Base-by-base conservation (phyloP, 2,329 filamentous ascomycete genomes). In the Penicillium sp. region DNA sequence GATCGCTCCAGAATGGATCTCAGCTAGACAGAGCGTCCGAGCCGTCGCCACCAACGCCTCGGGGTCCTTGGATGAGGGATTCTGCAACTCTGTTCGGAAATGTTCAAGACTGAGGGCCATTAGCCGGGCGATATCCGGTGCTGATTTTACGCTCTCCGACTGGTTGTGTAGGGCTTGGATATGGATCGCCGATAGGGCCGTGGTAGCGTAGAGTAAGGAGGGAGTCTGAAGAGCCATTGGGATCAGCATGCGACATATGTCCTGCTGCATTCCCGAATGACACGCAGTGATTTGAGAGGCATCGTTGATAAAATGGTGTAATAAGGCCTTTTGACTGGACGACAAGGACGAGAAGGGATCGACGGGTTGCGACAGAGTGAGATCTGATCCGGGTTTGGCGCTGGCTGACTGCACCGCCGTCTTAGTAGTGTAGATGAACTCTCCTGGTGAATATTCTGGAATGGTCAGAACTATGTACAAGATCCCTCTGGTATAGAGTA, bases 201-300 rank as follows among this genome's bases (percentile, higher is more conserved):
- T 73, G 21, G 75, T 79, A 21, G 75, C 76, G 59, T 78, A 75
- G 25, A 78, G 68, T 49, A 79, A 66, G 1, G 76, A 76, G 3
- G 74, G 76, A 10, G 71, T 78, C 51, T 77, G 73, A 1, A 77
- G 65, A 23, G 75, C 76, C 75, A 78, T 78, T 2, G 77, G 76
- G n/a, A 79, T 66, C 15, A 78, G 69, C 70, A 77, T 73, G 21
- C 70, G 68, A 61, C 76, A 78, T 49, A 78, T 75, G 51, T 77
- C 73, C 41, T 68, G 68, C 45, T 77, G 76, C 70, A 78, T 75
- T 39, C 73, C 70, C 1, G 70, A 66, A 57, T 77, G 74, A 29
- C 74, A 76, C 8, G 75, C 73, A 1, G 75, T 77, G 39, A 77
- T 73, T 52, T 73, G 70, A 4, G 75, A 78, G 12, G 75, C 75